Evolutionary conservation across 1,139 yeast genomes (phyloP).

Genomic region (Meyerozyma carpophila): DNA sequence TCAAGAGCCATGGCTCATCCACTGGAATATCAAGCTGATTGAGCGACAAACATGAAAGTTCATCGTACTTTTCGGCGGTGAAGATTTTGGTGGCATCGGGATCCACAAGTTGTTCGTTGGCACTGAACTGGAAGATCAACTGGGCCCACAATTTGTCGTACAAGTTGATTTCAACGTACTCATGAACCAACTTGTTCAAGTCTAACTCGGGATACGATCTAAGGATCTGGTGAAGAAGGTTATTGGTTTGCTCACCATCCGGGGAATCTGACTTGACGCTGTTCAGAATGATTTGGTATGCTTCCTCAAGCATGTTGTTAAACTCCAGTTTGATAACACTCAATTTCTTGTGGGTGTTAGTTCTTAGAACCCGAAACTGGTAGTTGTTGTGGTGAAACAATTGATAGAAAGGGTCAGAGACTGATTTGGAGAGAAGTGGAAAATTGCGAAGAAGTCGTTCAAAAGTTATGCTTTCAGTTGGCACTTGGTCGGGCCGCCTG

Average conservation of each 20-base stretch:
- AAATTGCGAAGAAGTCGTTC: slow-evolving; percentile 38
- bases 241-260: slow-evolving; percentile 31
- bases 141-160: slow-evolving; percentile 63
- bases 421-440: slow-evolving; percentile 41
- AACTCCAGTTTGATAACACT: slow-evolving; percentile 27
- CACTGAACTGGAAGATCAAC: slow-evolving; percentile 33
- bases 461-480: slow-evolving; percentile 10
- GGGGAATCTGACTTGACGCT: slow-evolving; percentile 32
- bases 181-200: slow-evolving; percentile 52
- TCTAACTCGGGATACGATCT: slow-evolving; percentile 43
- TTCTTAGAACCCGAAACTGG: slow-evolving; percentile 27
- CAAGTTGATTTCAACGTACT: slow-evolving; percentile 64
- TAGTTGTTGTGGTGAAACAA: slow-evolving; percentile 42
- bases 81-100: slow-evolving; percentile 25
- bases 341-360: slow-evolving; percentile 24
- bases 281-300: slow-evolving; percentile 37
- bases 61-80: slow-evolving; percentile 31
- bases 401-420: slow-evolving; percentile 41
- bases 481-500: neutral
- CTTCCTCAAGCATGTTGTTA: slow-evolving; percentile 30
- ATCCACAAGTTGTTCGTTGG: slow-evolving; percentile 23
- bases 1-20: slow-evolving; percentile 32
- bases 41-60: slow-evolving; percentile 52
- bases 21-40: slow-evolving; percentile 67
- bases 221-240: slow-evolving; percentile 26